Conservation (phyloP, 192 early-diverging fungal species). For the Hyaloraphidium curvatum region DNA sequence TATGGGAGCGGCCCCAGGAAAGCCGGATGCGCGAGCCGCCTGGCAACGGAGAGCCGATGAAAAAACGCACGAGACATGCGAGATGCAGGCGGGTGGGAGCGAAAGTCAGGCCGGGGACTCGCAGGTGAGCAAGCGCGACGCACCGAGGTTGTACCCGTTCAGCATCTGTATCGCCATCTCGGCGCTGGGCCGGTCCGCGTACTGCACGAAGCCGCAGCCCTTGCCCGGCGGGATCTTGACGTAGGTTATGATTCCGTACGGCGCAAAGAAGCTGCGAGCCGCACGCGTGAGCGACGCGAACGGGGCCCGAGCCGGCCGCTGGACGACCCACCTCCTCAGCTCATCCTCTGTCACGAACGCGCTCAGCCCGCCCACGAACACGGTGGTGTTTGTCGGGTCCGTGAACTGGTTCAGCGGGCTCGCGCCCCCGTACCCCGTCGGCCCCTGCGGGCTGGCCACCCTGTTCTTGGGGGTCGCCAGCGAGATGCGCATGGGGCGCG, state of each 20-base stretch:
- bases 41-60: slow-evolving; percentile 4
- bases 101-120: background rate
- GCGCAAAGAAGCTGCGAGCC: slow-evolving; percentile 40
- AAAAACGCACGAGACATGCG: background rate
- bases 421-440: background rate
- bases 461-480: slow-evolving; percentile 53
- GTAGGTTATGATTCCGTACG: slow-evolving; percentile 81
- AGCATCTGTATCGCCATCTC: slow-evolving; percentile 79
- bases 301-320: background rate
- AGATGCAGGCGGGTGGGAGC: background rate
- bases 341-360: slow-evolving; percentile 73
- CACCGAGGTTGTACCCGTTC: slow-evolving; percentile 70
- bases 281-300: background rate
- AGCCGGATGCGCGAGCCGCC: slow-evolving; percentile 40
- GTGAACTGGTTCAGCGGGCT: background rate
- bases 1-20: slow-evolving; percentile 45
- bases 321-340: slow-evolving; percentile 25
- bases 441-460: background rate
- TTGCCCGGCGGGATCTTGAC: slow-evolving; percentile 89
- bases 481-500: slow-evolving; percentile 74
- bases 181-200: slow-evolving; percentile 56
- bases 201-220: slow-evolving; percentile 93
- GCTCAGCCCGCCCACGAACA: slow-evolving; percentile 88
- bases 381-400: slow-evolving; percentile 87
- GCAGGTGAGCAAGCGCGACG: background rate